Percentiles rank a stretch among this genome's conserved stretches.
These are phyloP conservation scores for Nothophaeocryptopus gaeumannii DNA, from an alignment of 2,329 filamentous ascomycete genomes.

Conservation along the genomic window DNA sequence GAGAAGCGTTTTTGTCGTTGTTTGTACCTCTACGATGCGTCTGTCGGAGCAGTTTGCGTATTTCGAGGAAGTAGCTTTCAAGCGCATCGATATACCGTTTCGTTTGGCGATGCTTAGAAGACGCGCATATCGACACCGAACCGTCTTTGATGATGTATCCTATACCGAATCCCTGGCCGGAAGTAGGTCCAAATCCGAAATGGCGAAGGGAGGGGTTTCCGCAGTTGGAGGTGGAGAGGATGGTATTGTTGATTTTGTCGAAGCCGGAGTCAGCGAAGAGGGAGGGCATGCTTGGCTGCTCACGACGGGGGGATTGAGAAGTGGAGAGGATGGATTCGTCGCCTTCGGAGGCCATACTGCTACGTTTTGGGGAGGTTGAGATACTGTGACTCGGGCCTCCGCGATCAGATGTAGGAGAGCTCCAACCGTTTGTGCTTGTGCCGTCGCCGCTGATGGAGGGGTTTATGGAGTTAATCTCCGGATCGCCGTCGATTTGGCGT, in stretches of 20 bases:
- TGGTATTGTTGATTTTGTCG: slow-evolving; percentile 93
- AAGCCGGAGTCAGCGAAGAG: slow-evolving; percentile 87
- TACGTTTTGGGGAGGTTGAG: slow-evolving; percentile 54
- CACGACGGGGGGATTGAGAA: slow-evolving; percentile 49
- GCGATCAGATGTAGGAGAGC: slow-evolving; percentile 45
- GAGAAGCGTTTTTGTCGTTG: slow-evolving; percentile 53
- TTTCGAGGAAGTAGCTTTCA: slow-evolving; percentile 86
- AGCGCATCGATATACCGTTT: slow-evolving; percentile 83
- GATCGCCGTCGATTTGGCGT: slow-evolving; percentile 73
- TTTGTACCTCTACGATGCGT: slow-evolving; percentile 57
- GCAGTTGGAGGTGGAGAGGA: slow-evolving; percentile 96
- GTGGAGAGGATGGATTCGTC: slow-evolving; percentile 46
- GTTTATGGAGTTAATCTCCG: slow-evolving; percentile 36
- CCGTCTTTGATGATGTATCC: slow-evolving; percentile 99
- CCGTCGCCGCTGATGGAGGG: slow-evolving; percentile 12
- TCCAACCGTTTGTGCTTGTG: slow-evolving; percentile 64
- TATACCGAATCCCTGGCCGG: slow-evolving; percentile 91
- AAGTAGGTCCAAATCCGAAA: slow-evolving; percentile 94
- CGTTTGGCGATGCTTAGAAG: slow-evolving; percentile 91
- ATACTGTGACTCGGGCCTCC: slow-evolving; percentile 40
- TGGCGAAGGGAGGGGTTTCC: slow-evolving; percentile 92
- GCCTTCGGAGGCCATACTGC: slow-evolving; percentile 46
- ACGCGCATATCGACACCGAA: slow-evolving; percentile 83
- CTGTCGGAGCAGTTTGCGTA: slow-evolving; percentile 76
- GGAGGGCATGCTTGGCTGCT: slow-evolving; percentile 61